A percentile compares a stretch with the other conserved stretches of the same genome.
Conservation (phyloP, 371 early-diverging fungal species). For the Thermomucor indicae-seudaticae region DNA sequence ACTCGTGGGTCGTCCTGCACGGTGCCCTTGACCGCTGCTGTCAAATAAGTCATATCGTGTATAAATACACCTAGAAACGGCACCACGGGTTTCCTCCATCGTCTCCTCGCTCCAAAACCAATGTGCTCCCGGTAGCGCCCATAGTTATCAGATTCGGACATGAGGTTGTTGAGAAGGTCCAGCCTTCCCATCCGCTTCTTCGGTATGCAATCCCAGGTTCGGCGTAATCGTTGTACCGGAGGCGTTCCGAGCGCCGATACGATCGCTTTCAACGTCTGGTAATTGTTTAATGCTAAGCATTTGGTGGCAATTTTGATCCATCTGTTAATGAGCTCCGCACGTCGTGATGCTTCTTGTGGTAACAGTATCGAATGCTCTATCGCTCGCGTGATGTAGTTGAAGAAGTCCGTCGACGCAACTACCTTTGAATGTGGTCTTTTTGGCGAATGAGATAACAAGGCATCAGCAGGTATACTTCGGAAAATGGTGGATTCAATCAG, state of each 20-base stretch:
- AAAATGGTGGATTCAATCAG: slow-evolving; percentile 67
- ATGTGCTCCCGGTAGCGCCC: slow-evolving; percentile 59
- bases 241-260: slow-evolving; percentile 66
- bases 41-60: slow-evolving; percentile 69
- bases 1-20: slow-evolving; percentile 46
- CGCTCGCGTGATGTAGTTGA: slow-evolving; percentile 71
- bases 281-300: slow-evolving; percentile 58
- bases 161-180: slow-evolving; percentile 50
- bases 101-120: slow-evolving; percentile 17
- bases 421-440: slow-evolving; percentile 57
- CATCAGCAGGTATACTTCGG: slow-evolving; percentile 53
- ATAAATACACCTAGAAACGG: slow-evolving; percentile 73
- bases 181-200: slow-evolving; percentile 57
- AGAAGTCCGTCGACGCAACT: slow-evolving; percentile 69
- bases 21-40: slow-evolving; percentile 51
- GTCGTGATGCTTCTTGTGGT: slow-evolving; percentile 48
- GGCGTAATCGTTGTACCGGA: slow-evolving; percentile 64
- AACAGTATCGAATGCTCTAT: slow-evolving; percentile 69
- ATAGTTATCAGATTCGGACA: slow-evolving; percentile 69
- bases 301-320: slow-evolving; percentile 72
- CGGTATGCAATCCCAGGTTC: slow-evolving; percentile 69
- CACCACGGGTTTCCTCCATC: slow-evolving; percentile 47
- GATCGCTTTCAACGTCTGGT: slow-evolving; percentile 69
- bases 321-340: slow-evolving; percentile 56
- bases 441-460: slow-evolving; percentile 62